phyloP scores from a whole-genome alignment of 2,329 filamentous ascomycete species.

The Nemania diffusa region DNA sequence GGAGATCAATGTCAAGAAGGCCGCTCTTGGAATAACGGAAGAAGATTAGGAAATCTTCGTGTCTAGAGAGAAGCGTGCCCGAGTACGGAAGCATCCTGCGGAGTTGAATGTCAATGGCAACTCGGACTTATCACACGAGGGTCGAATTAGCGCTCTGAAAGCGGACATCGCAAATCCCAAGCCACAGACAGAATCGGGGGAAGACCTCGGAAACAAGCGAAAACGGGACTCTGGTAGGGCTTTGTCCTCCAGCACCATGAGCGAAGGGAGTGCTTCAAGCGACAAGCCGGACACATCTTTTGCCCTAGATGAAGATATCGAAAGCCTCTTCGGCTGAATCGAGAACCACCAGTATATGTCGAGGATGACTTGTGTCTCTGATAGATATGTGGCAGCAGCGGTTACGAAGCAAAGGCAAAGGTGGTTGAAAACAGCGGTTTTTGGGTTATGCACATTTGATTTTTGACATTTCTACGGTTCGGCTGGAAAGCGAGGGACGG shows the following conservation, averaged over 20 bases:
- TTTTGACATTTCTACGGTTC: conserved; percentile 1
- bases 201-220: background rate
- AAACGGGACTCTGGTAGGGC: background rate
- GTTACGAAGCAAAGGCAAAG: background rate
- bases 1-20: conserved; percentile 52
- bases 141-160: conserved; percentile 2
- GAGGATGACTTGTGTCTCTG: background rate
- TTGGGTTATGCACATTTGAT: background rate
- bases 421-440: background rate
- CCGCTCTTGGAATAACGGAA: conserved; percentile 46
- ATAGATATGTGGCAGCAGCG: background rate
- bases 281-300: conserved; percentile 2
- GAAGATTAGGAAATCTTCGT: conserved; percentile 43
- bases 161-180: background rate
- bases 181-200: background rate
- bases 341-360: background rate
- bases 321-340: conserved; percentile 9
- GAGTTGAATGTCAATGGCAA: background rate
- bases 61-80: conserved; percentile 17
- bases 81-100: background rate
- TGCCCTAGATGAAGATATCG: conserved; percentile 3
- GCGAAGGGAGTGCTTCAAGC: background rate
- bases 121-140: background rate
- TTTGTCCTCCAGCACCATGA: conserved; percentile 10
- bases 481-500: background rate